A percentile compares a stretch with the other conserved stretches of the same genome.
Evolutionary conservation across 2,329 filamentous ascomycete species (phyloP).

Genomic region (Myotisia sp.): DNA sequence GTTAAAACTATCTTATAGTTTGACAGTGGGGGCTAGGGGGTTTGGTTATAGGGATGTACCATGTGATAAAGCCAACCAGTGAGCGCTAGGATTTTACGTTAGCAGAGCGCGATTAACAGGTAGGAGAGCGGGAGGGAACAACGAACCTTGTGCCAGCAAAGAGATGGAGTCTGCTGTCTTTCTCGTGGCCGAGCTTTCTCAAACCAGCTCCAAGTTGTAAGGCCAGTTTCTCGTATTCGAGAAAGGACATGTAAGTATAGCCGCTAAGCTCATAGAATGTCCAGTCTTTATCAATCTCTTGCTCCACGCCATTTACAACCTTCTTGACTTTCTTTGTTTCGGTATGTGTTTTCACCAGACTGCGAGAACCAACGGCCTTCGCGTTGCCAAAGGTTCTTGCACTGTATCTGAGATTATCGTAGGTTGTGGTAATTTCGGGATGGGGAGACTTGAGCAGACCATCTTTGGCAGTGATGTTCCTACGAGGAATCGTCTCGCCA

Average conservation of each 20-base stretch:
- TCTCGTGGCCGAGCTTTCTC: conserved; percentile 56
- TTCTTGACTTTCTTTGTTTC: conserved; percentile 87
- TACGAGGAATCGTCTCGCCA: conserved; percentile 73
- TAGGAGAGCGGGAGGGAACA: not conserved
- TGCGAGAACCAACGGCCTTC: conserved; percentile 55
- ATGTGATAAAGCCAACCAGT: conserved; percentile 77
- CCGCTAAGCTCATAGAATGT: conserved; percentile 70
- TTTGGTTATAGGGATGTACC: conserved; percentile 30
- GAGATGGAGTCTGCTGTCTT: conserved; percentile 58
- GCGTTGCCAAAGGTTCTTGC: conserved; percentile 49
- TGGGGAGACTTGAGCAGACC: conserved; percentile 52
- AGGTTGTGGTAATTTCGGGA: conserved; percentile 60
- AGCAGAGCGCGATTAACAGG: too few species aligned
- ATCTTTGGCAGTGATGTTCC: conserved; percentile 57
- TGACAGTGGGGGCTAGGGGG: not conserved
- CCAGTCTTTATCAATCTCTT: conserved; percentile 81
- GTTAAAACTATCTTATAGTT: conserved; percentile 3
- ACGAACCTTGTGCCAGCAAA: conserved; percentile 67
- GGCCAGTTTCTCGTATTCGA: conserved; percentile 59
- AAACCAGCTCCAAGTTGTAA: conserved; percentile 59
- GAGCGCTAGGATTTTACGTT: conserved; percentile 38
- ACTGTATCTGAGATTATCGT: conserved; percentile 60
- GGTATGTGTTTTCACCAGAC: conserved; percentile 60
- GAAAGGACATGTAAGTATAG: conserved; percentile 64
- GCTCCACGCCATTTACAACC: conserved; percentile 64